Evolutionary conservation across 148 eudicot species (phyloP).

Genomic region (Chenopodium suecicum): DNA sequence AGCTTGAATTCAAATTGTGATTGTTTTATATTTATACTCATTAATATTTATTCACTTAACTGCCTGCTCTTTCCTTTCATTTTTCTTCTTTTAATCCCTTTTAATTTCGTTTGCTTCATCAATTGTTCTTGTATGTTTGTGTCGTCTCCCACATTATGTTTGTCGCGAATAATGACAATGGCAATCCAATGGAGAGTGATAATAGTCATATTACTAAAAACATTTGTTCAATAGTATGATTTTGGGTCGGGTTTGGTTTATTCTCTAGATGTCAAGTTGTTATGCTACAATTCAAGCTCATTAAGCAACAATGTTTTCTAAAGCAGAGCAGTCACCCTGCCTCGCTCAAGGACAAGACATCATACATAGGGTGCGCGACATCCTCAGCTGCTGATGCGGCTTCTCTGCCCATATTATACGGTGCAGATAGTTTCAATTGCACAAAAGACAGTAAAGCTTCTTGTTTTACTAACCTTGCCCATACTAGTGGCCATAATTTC

Average conservation of each 20-base stretch:
- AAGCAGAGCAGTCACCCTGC: not conserved
- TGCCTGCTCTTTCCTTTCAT: not conserved
- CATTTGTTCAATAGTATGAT: too few relatives aligned
- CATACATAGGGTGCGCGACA: not conserved
- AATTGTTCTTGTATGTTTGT: not conserved
- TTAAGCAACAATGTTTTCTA: not conserved
- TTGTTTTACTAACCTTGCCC: not conserved
- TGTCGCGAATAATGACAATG: not conserved
- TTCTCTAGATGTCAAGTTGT: too few relatives aligned
- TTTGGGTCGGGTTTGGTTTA: too few relatives aligned
- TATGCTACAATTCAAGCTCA: not conserved
- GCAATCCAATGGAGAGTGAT: not conserved
- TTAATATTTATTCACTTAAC: not conserved
- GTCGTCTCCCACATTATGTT: not conserved
- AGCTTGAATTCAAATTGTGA: slow-evolving; percentile 8
- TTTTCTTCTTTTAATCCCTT: not conserved
- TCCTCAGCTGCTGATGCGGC: not conserved
- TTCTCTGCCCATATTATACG: not conserved
- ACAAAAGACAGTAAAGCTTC: not conserved
- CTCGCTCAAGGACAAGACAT: too few relatives aligned
- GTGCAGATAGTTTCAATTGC: not conserved
- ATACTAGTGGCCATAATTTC: not conserved
- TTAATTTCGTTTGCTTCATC: too few relatives aligned
- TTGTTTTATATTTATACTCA: not conserved
- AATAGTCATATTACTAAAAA: too few relatives aligned